Evolutionary conservation across 371 early-diverging fungal genomes (phyloP), one percentile per base, ranked within the genome.

Genomic region (Circinella minor): DNA sequence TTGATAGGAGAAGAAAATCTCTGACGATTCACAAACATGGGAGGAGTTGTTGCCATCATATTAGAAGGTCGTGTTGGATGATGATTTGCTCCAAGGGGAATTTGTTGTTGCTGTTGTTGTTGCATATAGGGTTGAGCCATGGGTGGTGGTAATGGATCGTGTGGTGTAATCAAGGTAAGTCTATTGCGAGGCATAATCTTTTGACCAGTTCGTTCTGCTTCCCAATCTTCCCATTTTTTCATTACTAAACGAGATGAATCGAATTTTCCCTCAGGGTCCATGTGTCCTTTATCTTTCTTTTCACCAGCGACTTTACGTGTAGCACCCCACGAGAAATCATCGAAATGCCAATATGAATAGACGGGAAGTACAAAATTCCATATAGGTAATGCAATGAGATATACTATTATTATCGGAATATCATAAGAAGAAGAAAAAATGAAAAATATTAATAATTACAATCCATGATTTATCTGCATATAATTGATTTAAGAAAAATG

Each of bases 271-370:
- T 91, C 91, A 9, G 73, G 68, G 74, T 83, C 87, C 54, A 86
- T 81, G 78, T 90, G 82, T 60, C 86, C 68, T 63, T 89, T 83
- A 5, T 80, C 88, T 49, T 85, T 87, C 73, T 82, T 86, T 71
- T 92, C 90, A 17, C 90, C 96, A 3, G 84, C 75, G 10, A 94
- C 89, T 63, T 92, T 89, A 62, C 95, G 85, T 3, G 95, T 95
- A 27, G 91, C 91, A 61, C 96, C 96, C 96, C 98, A 98, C 17
- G 91, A 88, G 73, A 98, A 97, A 79, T 98, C 96, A 71, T 98
- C 98, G 80, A 97, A 95, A 75, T 95, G 95, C 98, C 98, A 98
- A 81, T 89, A 94, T 0, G 98, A 92, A 73, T 99, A 99, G 4
- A 94, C 70, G 4, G 99, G 99, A 6, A 99, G 86, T 3, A 95